Percentiles rank a stretch among this genome's conserved stretches.
These are phyloP conservation scores for Phytophthora cryptogea DNA, from an alignment of 352 stramenopile genomes.

Conservation along the genomic window DNA sequence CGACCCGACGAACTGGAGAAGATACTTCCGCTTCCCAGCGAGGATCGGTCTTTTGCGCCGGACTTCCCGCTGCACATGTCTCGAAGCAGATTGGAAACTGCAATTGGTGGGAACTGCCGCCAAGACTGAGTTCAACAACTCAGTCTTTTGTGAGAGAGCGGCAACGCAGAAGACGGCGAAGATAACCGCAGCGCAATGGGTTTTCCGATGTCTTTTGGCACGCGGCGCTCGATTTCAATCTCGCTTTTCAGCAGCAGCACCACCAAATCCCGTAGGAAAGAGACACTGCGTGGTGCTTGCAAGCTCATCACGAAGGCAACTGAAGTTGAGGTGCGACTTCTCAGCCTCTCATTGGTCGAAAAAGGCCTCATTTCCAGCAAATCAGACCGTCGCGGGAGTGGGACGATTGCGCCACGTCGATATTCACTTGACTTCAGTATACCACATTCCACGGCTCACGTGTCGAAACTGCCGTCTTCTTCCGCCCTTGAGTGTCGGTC, in stretches of 20 bases:
- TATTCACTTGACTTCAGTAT: constrained; percentile 36
- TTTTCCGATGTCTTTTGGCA: no score
- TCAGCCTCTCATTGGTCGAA: constrained; percentile 17
- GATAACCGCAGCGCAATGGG: no score
- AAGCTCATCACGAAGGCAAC: constrained; percentile 19
- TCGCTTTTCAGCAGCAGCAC: background rate
- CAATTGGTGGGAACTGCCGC: background rate
- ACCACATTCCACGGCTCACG: constrained; percentile 3
- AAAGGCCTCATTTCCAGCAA: constrained; percentile 10
- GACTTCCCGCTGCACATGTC: constrained; percentile 31
- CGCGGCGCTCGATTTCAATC: background rate
- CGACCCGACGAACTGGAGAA: constrained; percentile 31
- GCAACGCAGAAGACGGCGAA: no score
- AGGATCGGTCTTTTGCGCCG: constrained; percentile 33
- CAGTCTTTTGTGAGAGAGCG: background rate
- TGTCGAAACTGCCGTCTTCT: constrained; percentile 21
- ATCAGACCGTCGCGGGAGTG: constrained; percentile 21
- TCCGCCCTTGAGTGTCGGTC: constrained; percentile 3
- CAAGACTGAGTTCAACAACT: background rate
- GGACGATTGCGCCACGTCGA: constrained; percentile 27
- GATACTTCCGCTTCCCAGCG: constrained; percentile 24
- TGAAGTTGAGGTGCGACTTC: constrained; percentile 1
- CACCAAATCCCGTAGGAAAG: constrained; percentile 22
- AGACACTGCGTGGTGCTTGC: constrained; percentile 9
- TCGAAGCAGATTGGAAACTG: constrained; percentile 15